Conservation (phyloP, 495 filamentous ascomycete genomes). For the Apodospora peruviana region DNA sequence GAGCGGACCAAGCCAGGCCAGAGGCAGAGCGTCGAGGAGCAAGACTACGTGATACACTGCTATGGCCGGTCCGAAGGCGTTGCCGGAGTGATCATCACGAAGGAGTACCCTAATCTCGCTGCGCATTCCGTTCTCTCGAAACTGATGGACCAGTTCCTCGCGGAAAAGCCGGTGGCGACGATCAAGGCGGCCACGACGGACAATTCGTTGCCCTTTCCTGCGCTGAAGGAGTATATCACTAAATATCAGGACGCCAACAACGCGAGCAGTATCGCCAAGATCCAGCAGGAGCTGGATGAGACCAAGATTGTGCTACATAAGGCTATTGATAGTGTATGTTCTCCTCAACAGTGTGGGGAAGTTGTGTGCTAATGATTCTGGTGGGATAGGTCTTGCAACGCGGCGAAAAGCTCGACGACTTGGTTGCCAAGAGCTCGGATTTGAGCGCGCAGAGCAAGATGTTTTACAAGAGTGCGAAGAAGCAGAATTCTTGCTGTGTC, state of each 20-base stretch:
- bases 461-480: slow-evolving; percentile 81
- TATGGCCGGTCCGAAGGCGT: slow-evolving; percentile 86
- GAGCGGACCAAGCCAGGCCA: slow-evolving; percentile 81
- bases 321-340: slow-evolving; percentile 72
- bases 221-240: slow-evolving; percentile 74
- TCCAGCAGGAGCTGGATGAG: slow-evolving; percentile 94
- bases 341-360: background rate
- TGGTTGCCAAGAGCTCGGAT: slow-evolving; percentile 84
- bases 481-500: slow-evolving; percentile 91
- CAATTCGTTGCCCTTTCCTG: slow-evolving; percentile 52
- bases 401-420: slow-evolving; percentile 84
- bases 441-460: slow-evolving; percentile 88
- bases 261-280: slow-evolving; percentile 88
- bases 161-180: slow-evolving; percentile 64
- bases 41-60: slow-evolving; percentile 83
- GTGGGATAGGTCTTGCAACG: slow-evolving; percentile 58
- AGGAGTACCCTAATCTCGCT: slow-evolving; percentile 82
- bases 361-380: slow-evolving; percentile 7
- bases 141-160: slow-evolving; percentile 87
- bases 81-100: slow-evolving; percentile 79
- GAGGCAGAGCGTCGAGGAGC: slow-evolving; percentile 86
- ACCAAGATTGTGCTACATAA: slow-evolving; percentile 97
- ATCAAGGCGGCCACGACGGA: slow-evolving; percentile 52
- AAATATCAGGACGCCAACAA: slow-evolving; percentile 87
- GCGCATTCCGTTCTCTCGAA: slow-evolving; percentile 94